Conservation (phyloP, 768 basidiomycete species). For the Boletus rubropictus region DNA sequence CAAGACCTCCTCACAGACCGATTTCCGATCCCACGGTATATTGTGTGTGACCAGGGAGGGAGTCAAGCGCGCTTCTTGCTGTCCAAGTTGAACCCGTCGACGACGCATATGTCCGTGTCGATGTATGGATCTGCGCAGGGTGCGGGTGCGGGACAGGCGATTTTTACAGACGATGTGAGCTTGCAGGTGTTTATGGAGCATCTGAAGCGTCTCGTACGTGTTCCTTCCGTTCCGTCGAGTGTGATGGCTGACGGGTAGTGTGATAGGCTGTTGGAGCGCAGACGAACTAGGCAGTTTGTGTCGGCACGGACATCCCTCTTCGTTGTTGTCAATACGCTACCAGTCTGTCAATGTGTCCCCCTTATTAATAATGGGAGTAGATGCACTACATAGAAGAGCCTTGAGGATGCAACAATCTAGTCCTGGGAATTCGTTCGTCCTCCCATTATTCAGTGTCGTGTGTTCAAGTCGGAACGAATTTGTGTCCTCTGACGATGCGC, state of each 20-base stretch:
- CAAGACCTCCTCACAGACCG: slow-evolving; percentile 95
- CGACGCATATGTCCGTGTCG: slow-evolving; percentile 89
- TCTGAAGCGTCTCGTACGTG: slow-evolving; percentile 80
- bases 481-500: too few species aligned
- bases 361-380: slow-evolving; percentile 14
- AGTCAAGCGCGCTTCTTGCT: slow-evolving; percentile 97
- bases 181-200: slow-evolving; percentile 98
- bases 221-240: not conserved
- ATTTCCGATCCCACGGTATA: slow-evolving; percentile 95
- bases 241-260: slow-evolving; percentile 4
- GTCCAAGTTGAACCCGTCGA: slow-evolving; percentile 94
- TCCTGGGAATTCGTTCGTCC: not conserved
- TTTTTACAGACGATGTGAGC: slow-evolving; percentile 98
- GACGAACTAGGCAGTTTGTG: slow-evolving; percentile 41
- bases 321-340: slow-evolving; percentile 5
- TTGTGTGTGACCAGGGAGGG: slow-evolving; percentile 96
- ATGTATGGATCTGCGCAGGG: slow-evolving; percentile 81
- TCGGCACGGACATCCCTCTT: not conserved
- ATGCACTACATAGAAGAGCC: slow-evolving; percentile 6
- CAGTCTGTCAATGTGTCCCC: slow-evolving; percentile 4
- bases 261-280: slow-evolving; percentile 61
- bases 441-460: too few species aligned
- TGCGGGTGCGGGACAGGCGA: slow-evolving; percentile 75
- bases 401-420: not conserved
- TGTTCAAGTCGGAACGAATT: too few species aligned